Evolutionary conservation across 805 yeast species (phyloP).

Genomic region (Ogataea thermomethanolica): DNA sequence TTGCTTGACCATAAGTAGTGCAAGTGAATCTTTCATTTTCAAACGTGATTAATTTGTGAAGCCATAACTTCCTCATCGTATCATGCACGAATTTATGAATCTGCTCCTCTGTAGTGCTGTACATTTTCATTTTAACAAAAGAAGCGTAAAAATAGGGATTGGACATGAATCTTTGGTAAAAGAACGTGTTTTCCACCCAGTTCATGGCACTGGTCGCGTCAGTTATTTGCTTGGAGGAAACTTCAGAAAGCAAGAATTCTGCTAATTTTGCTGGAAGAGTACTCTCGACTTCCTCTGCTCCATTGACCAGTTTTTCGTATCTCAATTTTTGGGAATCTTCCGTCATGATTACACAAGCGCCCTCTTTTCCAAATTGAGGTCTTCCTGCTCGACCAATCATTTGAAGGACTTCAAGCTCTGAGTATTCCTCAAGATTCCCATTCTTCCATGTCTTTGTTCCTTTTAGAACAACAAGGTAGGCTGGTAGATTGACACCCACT

Average conservation of each 20-base stretch:
- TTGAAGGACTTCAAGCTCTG: conserved; percentile 53
- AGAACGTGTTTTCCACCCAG: conserved; percentile 50
- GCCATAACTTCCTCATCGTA: conserved; percentile 1
- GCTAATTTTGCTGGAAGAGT: conserved; percentile 37
- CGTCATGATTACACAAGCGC: conserved; percentile 50
- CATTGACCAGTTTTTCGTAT: conserved; percentile 42
- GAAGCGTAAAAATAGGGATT: conserved; percentile 3
- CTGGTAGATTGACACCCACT: conserved; percentile 60
- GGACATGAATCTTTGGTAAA: conserved; percentile 38
- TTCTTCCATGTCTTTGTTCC: conserved; percentile 61
- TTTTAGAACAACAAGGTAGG: conserved; percentile 56
- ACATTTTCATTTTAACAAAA: neutral
- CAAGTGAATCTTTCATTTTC: conserved; percentile 15
- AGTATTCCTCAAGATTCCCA: conserved; percentile 45
- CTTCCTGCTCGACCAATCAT: conserved; percentile 69
- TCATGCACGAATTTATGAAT: neutral
- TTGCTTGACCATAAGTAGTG: conserved; percentile 43
- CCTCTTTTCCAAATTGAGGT: conserved; percentile 52
- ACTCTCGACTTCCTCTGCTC: conserved; percentile 46
- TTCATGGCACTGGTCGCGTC: conserved; percentile 37
- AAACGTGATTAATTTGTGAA: neutral
- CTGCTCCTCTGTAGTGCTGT: neutral
- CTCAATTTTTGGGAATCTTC: conserved; percentile 30
- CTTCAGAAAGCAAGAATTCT: conserved; percentile 44
- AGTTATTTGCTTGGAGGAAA: conserved; percentile 38